Percentiles rank a stretch among this genome's conserved stretches.
Evolutionary conservation across 768 basidiomycete genomes (phyloP).

Genomic region (Panellus pusillus): DNA sequence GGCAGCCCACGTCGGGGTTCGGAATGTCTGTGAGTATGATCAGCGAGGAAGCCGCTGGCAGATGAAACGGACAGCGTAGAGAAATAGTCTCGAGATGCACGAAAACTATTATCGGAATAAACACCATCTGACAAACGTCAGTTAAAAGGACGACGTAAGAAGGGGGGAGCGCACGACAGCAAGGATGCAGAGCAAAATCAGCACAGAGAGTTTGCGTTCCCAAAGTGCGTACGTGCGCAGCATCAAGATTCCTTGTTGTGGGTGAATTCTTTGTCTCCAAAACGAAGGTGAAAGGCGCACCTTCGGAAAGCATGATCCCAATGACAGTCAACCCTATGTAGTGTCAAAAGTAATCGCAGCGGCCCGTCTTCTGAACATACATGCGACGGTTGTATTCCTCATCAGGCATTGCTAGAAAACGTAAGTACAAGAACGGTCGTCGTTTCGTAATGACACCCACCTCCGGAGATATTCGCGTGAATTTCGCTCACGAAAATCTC

Average conservation of each 20-base stretch:
- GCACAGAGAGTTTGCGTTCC: conserved; percentile 36
- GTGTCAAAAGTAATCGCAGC: neutral
- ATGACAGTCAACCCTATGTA: conserved; percentile 33
- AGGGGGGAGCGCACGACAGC: conserved; percentile 20
- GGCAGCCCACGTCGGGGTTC: conserved; percentile 31
- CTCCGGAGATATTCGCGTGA: conserved; percentile 13
- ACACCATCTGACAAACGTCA: conserved; percentile 25
- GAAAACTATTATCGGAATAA: conserved; percentile 32
- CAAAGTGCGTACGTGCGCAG: conserved; percentile 47
- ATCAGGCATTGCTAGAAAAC: conserved; percentile 5
- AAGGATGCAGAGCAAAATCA: conserved; percentile 31
- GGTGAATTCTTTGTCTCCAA: neutral
- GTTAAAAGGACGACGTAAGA: neutral
- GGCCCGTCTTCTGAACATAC: neutral
- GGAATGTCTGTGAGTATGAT: conserved; percentile 19
- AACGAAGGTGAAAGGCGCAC: conserved; percentile 18
- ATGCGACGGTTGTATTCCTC: conserved; percentile 9
- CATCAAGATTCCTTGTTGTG: conserved; percentile 36
- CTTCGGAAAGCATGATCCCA: conserved; percentile 39
- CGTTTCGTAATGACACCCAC: neutral
- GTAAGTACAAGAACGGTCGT: neutral
- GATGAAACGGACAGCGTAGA: conserved; percentile 33
- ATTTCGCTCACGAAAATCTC: conserved; percentile 3
- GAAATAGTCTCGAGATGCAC: conserved; percentile 35
- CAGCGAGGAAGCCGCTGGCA: neutral